Base-by-base conservation (phyloP, 257 asterid species). In the Solanum etuberosum region DNA sequence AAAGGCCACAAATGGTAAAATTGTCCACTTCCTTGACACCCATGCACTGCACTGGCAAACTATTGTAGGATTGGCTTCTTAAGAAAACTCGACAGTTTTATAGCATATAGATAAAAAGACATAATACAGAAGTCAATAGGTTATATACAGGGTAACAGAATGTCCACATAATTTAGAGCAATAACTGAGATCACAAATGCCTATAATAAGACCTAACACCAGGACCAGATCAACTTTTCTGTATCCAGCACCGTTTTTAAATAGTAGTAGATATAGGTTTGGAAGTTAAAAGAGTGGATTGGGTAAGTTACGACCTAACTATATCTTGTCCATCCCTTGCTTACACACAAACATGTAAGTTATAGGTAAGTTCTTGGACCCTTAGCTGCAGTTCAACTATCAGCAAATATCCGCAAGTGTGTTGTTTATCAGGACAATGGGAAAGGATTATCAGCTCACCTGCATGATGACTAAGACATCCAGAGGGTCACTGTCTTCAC, bases 381-480 rank as follows among this genome's bases (percentile, higher is more conserved):
- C 35, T 76, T 2, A 27, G 35, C 27, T 27, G 65, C 84, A 27
- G 63, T 27, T 43, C 84, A 27, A 80, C 27, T 27, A 80, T 29
- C 27, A 48, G 27, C 42, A 5, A 48, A 29, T 80, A 29, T 80
- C 40, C 38, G 5, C 65, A 51, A 14, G 70, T 71, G 34, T 43
- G 42, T 23, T 35, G 13, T 34, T 73, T 34, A 86, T 34, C 65
- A 51, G 84, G 78, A 71, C 89, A 87, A n/a, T 54, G 29, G 5
- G 11, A 46, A 80, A 46, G 67, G 67, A 87, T 31, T 7, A 61
- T 76, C 77, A 57, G 65, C 86, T 67, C 88, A 97, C 99, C 99
- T 97, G 99, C 99, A 97, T 97, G 82, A 97, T 95, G 91, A 97
- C 98, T 92, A 97, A 90, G 74, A 97, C 99, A 91, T 97, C 99